Evolutionary conservation across 2,329 filamentous ascomycete genomes (phyloP), one percentile per base, ranked within the genome.

Genomic region (Calonectria hawksworthii): DNA sequence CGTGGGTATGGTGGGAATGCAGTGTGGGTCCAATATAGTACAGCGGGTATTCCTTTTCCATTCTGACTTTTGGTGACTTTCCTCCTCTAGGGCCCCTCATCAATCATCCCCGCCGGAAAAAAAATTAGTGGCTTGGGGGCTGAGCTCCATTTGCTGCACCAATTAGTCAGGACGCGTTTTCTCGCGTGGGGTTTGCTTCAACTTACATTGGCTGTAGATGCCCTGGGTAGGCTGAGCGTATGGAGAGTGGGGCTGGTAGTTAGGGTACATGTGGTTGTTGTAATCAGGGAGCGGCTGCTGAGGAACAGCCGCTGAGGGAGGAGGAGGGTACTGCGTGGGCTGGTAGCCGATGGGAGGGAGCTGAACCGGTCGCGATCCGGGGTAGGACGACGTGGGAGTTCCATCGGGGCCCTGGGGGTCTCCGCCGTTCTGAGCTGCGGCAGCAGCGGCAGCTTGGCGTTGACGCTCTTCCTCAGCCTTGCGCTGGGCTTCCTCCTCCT

Each of bases 381-480:
- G 83, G 86, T 93, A 89, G 59, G 87, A 90, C 83, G 86, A 92
- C 84, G 85, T 88, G 61, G 83, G 88, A 61, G 87, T 82, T 38
- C 83, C 86, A 72, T 86, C 84, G 6, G 81, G 79, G 28, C 83
- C 84, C 59, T 90, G 88, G 79, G 89, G 83, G 79, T 91, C 88
- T 4, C 84, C 87, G 70, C 87, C 88, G 66, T 89, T 90, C 77
- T 90, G 89, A 13, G 88, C 88, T 38, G 88, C 88, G 28, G 89
- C 89, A 8, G 90, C 93, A 36, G 91, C 91, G 14, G 85, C 84
- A 3, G 84, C 85, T 70, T 81, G 81, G 64, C 89, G 91, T 85
- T 93, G 93, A 72, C 96, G 94, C 83, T 98, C 96, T 77, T 99
- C 96, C 13, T 96, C 95, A 16, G 94, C 94, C 89, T 98, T 98